Evolutionary conservation across 768 basidiomycete species (phyloP), one percentile per base, ranked within the genome.

Genomic region (Tricholoma saponaceum): DNA sequence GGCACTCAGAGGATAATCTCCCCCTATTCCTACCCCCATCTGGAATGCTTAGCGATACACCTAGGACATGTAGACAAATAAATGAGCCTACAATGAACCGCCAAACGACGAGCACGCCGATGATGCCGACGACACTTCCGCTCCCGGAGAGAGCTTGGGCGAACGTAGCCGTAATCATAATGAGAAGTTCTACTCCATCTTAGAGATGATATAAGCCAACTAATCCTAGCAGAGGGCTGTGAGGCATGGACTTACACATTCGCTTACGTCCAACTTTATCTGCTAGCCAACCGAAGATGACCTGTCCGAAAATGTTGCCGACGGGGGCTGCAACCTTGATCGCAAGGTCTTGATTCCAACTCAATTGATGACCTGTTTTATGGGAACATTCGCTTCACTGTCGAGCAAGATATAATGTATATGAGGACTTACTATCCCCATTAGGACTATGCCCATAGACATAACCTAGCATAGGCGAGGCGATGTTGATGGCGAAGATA

Each of bases 401-500:
- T 10, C 49, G 51, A 47, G 16, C 47, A 1, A 49, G 8, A 32
- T 46, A 13, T 22, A 30, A 55, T 52, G 44, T 30, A 54, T 25
- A 33, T 35, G 4, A 49, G 49, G 37, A 60, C 61, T 25, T 54
- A 74, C 73, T 64, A 13, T 68, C 13, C 8, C 30, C 30, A 32
- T 8, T 32, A 8, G 12, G 7, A 10, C 30, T 32, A 16, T n/a
- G 54, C 41, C 83, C 83, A 53, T 95, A 95, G 58, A 94, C 86
- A 66, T 87, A 90, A 25, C 87, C 90, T 56, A 96, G 72, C 90
- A 95, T 95, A 0, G 78, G 77, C 0, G 89, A 83, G 1, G 84
- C 92, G 46, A 95, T 90, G 71, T 87, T 92, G 74, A 95, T 95
- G 7, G 91, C 90, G 65, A 95, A 97, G 58, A 95, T 87, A 60